phyloP scores from a whole-genome alignment of 441 rosid species.

The Bocquillonia castaneifolia region DNA sequence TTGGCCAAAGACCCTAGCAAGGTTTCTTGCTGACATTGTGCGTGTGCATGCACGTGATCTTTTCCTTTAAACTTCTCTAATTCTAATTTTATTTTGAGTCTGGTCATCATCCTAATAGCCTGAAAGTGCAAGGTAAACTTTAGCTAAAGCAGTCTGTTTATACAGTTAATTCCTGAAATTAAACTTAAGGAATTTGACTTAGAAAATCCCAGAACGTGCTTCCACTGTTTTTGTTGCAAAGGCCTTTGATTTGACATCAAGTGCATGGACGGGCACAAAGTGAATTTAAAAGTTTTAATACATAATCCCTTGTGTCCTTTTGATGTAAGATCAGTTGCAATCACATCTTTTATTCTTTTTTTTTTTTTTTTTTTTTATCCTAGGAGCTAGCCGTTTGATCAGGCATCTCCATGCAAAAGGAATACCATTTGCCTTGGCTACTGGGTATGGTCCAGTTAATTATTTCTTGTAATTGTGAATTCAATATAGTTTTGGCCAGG shows the following conservation, averaged over 20 bases:
- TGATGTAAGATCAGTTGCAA: background rate
- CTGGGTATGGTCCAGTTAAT: slow-evolving; percentile 48
- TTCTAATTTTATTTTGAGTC: too few species aligned
- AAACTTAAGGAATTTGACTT: background rate
- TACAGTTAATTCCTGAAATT: background rate
- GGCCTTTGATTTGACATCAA: background rate
- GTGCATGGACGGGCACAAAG: background rate
- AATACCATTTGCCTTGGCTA: slow-evolving; percentile 73
- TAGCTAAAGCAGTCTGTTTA: background rate
- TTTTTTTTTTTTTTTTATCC: slow-evolving; percentile 1
- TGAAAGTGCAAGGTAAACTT: background rate
- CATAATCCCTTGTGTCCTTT: background rate
- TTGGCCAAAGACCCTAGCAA: too few species aligned
- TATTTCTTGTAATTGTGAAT: slow-evolving; percentile 5
- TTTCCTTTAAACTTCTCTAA: too few species aligned
- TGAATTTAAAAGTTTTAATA: background rate
- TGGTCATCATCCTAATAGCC: background rate
- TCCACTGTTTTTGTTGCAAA: background rate
- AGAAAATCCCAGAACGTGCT: background rate
- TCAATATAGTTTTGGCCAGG: background rate
- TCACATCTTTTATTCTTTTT: too few species aligned
- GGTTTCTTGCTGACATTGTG: too few species aligned
- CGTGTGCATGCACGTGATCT: too few species aligned
- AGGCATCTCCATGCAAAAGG: slow-evolving; percentile 78
- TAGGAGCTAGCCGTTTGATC: slow-evolving; percentile 74